These are phyloP conservation scores for Exsudoporus frostii DNA, from an alignment of 768 basidiomycete species.

Conservation along the genomic window DNA sequence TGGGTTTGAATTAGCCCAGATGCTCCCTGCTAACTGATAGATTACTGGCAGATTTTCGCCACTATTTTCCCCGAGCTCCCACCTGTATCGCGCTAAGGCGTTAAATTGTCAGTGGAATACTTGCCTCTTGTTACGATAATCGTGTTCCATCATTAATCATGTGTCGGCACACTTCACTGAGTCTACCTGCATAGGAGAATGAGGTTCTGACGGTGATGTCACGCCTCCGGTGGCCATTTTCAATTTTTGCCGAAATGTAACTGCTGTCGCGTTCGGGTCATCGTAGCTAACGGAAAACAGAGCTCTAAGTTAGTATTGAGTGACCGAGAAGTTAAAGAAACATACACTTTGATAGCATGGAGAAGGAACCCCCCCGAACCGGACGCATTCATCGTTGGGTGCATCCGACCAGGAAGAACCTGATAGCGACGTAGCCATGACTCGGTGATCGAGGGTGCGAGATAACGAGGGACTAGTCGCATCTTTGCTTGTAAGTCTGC, in stretches of 20 bases:
- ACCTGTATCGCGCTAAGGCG: slow-evolving; percentile 8
- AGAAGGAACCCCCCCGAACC: slow-evolving; percentile 88
- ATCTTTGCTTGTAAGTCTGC: slow-evolving; percentile 72
- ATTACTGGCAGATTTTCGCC: slow-evolving; percentile 45
- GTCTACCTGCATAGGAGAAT: slow-evolving; percentile 19
- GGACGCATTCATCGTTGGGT: slow-evolving; percentile 90
- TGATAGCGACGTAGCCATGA: slow-evolving; percentile 89
- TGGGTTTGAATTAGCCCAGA: slow-evolving; percentile 31
- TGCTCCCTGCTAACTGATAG: slow-evolving; percentile 3
- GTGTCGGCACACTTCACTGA: slow-evolving; percentile 1
- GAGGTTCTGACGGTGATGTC: not conserved
- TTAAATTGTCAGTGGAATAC: not conserved
- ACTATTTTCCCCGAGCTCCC: slow-evolving; percentile 57
- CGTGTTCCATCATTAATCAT: not conserved
- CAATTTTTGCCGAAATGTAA: slow-evolving; percentile 42
- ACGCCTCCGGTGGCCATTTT: slow-evolving; percentile 21
- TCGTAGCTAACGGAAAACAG: slow-evolving; percentile 48
- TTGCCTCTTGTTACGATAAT: not conserved
- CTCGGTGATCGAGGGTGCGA: slow-evolving; percentile 81
- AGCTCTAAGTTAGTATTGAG: not conserved
- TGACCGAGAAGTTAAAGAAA: not conserved
- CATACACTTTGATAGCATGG: slow-evolving; percentile 82
- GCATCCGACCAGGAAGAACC: slow-evolving; percentile 93
- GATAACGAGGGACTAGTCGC: slow-evolving; percentile 60
- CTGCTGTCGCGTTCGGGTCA: slow-evolving; percentile 58